Base-by-base conservation (phyloP, 1,284 basidiomycete species). In the Fomitopsis betulina region DNA sequence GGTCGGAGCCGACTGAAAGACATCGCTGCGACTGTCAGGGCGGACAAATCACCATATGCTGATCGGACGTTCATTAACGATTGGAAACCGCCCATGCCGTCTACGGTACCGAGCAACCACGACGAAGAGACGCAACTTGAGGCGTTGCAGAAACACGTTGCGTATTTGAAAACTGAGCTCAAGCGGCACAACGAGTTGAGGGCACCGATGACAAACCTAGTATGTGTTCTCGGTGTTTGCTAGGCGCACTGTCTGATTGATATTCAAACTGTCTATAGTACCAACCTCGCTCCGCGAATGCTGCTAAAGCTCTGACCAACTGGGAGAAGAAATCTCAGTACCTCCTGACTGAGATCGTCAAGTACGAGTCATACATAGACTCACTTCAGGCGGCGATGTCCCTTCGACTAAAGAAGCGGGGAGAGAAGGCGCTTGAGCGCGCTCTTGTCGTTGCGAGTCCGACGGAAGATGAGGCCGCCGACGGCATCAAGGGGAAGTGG, bases 321-420 rank as follows among this genome's bases (percentile, higher is more conserved):
- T 99, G 96, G 94, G 91, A 94, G 71, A 88, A 87, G 67, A 95
- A 93, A 70, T 93, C 90, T 8, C 87, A 92, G 68, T 93, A 93
- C 71, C 76, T 98, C 45, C 79, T 96, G 57, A 85, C 89, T 15
- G 96, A 99, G 75, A 92, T 94, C 53, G 91, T 94, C 70, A 98
- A 98, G 72, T 99, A 97, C 73, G 87, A 94, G 55, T 91, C 89
- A n/a, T 99, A 99, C 72, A 87, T 95, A 59, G 94, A 97, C 62
- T 91, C 91, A 7, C 78, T 99, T 30, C 84, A 89, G 68, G 74
- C 79, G 17, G 94, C 90, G 25, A 95, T 96, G 83, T 75, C 77
- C 7, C 79, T 94, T 40, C 84, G 93, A 50, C 75, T 95, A 58
- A 92, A 91, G 76, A 92, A 87, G 70, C 84, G 92, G 58, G 93